These are phyloP conservation scores for Achaetomiella virescens DNA, from an alignment of 495 filamentous ascomycete species.

Conservation along the genomic window DNA sequence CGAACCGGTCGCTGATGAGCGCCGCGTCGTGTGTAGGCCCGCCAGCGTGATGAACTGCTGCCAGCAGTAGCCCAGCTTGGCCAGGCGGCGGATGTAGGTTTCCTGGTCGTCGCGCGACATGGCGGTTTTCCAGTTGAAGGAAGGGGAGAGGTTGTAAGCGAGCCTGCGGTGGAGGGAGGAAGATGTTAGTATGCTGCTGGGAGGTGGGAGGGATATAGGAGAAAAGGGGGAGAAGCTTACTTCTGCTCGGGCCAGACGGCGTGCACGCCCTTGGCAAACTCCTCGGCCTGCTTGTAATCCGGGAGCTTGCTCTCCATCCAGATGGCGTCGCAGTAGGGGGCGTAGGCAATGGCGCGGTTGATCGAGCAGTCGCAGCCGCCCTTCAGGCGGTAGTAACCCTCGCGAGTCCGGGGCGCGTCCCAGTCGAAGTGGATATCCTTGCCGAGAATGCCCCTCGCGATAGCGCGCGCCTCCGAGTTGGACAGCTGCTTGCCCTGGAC, in stretches of 20 bases:
- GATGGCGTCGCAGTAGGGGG: constrained; percentile 89
- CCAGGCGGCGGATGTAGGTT: constrained; percentile 91
- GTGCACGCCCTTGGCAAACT: constrained; percentile 92
- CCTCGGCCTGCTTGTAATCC: constrained; percentile 84
- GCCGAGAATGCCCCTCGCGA: constrained; percentile 78
- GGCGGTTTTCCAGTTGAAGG: constrained; percentile 99
- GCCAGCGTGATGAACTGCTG: constrained; percentile 99
- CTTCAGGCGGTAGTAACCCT: constrained; percentile 88
- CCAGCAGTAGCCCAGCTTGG: constrained; percentile 90
- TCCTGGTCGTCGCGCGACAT: constrained; percentile 92
- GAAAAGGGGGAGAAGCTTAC: constrained; percentile 44
- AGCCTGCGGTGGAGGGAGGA: constrained; percentile 45
- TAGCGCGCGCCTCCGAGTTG: constrained; percentile 73
- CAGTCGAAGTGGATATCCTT: constrained; percentile 86
- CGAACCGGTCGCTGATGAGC: constrained; percentile 81
- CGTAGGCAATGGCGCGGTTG: constrained; percentile 86
- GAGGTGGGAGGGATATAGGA: neutral
- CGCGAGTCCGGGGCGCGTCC: constrained; percentile 82
- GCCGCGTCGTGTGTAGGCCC: constrained; percentile 94
- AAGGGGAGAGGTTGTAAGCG: constrained; percentile 94
- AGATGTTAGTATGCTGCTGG: constrained; percentile 9
- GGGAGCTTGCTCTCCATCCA: constrained; percentile 99
- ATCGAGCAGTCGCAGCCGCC: constrained; percentile 89
- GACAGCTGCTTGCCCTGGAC: constrained; percentile 66
- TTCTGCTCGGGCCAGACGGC: constrained; percentile 95